Percentiles rank a stretch among this genome's conserved stretches.
phyloP scores from a whole-genome alignment of 768 basidiomycete genomes.

The Suillus hirtellus region DNA sequence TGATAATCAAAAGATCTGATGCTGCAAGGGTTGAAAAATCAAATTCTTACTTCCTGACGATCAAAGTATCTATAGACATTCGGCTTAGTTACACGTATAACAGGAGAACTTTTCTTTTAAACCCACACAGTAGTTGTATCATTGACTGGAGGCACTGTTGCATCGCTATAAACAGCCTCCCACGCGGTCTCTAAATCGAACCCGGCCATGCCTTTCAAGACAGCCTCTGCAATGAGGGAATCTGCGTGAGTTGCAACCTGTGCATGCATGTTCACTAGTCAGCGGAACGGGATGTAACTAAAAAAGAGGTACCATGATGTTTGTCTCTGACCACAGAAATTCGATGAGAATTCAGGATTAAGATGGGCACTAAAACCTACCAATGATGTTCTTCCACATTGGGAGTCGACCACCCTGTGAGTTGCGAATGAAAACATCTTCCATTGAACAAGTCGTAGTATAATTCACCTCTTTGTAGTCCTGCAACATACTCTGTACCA shows the following conservation, averaged over 20 bases:
- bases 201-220: conserved; percentile 60
- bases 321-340: conserved; percentile 52
- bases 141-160: conserved; percentile 56
- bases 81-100: conserved; percentile 5
- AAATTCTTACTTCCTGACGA: conserved; percentile 59
- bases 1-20: not conserved
- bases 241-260: conserved; percentile 80
- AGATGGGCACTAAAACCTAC: conserved; percentile 32
- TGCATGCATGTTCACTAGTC: not conserved
- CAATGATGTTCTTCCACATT: conserved; percentile 88
- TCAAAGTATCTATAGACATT: conserved; percentile 55
- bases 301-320: conserved; percentile 62
- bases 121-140: conserved; percentile 55
- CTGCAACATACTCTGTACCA: conserved; percentile 79
- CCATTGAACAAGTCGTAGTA: conserved; percentile 1
- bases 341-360: conserved; percentile 1
- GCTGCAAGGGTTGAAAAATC: not conserved
- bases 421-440: not conserved
- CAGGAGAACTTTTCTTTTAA: not conserved
- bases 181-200: conserved; percentile 68
- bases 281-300: not conserved
- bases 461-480: conserved; percentile 63
- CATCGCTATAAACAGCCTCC: conserved; percentile 76
- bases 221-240: conserved; percentile 73
- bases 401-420: conserved; percentile 75